A percentile compares a stretch with the other conserved stretches of the same genome.
These are phyloP conservation scores for Hypoxylon rubiginosum DNA, from an alignment of 2,329 filamentous ascomycete genomes.

Conservation along the genomic window DNA sequence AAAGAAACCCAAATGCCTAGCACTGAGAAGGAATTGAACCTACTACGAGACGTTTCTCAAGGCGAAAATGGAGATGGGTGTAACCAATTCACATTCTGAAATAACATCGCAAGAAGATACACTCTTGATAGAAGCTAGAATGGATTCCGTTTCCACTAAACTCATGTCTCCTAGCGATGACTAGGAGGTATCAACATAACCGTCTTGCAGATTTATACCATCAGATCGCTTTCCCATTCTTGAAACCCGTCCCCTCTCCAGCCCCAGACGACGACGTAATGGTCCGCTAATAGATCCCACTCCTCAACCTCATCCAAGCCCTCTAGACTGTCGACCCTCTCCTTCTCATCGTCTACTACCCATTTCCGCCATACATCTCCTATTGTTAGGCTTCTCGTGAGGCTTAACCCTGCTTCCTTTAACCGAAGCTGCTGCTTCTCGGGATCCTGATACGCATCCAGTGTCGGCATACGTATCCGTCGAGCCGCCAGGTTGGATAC, in stretches of 20 bases:
- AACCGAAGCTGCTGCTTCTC: conserved; percentile 78
- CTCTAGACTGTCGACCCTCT: conserved; percentile 82
- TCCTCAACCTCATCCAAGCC: conserved; percentile 97
- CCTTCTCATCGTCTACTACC: conserved; percentile 78
- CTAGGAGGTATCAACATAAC: background rate
- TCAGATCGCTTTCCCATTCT: conserved; percentile 39
- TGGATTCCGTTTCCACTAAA: background rate
- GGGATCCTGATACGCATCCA: conserved; percentile 78
- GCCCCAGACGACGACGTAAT: conserved; percentile 93
- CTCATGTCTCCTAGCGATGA: background rate
- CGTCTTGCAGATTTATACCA: background rate
- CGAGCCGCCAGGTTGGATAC: conserved; percentile 86
- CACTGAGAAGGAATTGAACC: no score
- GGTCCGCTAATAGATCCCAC: conserved; percentile 85
- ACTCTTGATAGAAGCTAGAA: background rate
- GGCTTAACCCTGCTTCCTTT: conserved; percentile 72
- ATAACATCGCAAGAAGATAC: background rate
- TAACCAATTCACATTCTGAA: background rate
- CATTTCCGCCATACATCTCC: conserved; percentile 80
- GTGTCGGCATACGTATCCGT: conserved; percentile 85
- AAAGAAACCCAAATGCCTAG: background rate
- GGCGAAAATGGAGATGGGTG: background rate
- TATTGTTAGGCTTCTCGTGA: conserved; percentile 60
- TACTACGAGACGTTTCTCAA: no score
- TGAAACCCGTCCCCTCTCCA: conserved; percentile 70